Evolutionary conservation across 1,139 yeast species (phyloP).

Genomic region (Geotrichum carabidarum): DNA sequence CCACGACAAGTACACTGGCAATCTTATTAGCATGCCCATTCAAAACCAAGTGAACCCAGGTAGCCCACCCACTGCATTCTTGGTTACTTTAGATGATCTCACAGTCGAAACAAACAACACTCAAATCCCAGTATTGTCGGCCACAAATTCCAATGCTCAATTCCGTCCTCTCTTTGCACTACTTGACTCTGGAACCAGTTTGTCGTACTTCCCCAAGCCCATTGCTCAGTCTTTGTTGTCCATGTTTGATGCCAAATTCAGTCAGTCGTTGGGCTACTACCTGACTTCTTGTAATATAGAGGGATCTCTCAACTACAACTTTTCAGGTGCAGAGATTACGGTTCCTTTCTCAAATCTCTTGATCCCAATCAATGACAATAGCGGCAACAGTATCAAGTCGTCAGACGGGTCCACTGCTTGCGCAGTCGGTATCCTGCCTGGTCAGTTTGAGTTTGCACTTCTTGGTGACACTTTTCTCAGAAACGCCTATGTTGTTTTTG

Average conservation of each 20-base stretch:
- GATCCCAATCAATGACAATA: conserved; percentile 2
- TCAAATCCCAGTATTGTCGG: not conserved
- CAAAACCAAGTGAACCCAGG: not conserved
- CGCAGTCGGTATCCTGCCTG: conserved; percentile 20
- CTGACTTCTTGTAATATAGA: conserved; percentile 1
- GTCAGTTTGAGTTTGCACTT: conserved; percentile 26
- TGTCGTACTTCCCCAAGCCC: conserved; percentile 14
- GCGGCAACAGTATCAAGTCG: not conserved
- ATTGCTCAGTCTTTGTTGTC: conserved; percentile 6
- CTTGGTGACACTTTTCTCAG: conserved; percentile 75
- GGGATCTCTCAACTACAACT: conserved; percentile 35
- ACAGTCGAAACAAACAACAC: not conserved
- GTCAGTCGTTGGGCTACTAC: conserved; percentile 3
- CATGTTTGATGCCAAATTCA: conserved; percentile 7
- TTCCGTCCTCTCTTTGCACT: conserved; percentile 8
- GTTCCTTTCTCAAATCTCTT: conserved; percentile 32
- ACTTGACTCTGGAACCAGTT: conserved; percentile 15
- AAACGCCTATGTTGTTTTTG: conserved; percentile 64
- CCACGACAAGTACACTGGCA: conserved; percentile 45
- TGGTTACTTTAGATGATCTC: conserved; percentile 3
- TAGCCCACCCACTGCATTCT: conserved; percentile 1
- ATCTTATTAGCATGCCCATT: conserved; percentile 29
- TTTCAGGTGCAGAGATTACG: conserved; percentile 40
- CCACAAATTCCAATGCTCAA: conserved; percentile 1
- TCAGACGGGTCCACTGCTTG: conserved; percentile 14